Base-by-base conservation (phyloP, 2,329 filamentous ascomycete genomes). In the Neophaeococcomyces aloes region DNA sequence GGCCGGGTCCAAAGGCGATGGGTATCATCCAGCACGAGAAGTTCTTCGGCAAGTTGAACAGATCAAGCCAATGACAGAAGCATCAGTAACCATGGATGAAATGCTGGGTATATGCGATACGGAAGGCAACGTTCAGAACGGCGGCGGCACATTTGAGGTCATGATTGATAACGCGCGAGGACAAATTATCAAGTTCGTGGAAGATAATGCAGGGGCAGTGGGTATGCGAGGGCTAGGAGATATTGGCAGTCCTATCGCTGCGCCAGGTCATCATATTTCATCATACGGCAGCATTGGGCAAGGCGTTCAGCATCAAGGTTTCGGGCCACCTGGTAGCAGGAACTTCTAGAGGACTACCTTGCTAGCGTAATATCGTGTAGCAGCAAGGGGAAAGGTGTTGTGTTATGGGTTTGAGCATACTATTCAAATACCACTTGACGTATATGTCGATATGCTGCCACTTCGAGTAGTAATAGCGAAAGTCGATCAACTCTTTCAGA, bases 61-160 rank as follows among this genome's bases (percentile, higher is more conserved):
- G 43, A 70, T 84, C 23, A 67, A 67, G 27, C 33, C 21, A 19
- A 65, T 74, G n/a, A 70, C 70, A 42, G 75, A 81, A 46, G 63
- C 71, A 19, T 59, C 67, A 55, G 77, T 69, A 61, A 70, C 51
- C 61, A 78, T 69, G 57, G 72, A 70, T 19, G 88, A 95, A 56
- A 72, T 96, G 54, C 71, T 89, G 30, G 79, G 84, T 45, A 81
- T 93, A 46, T 91, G 85, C 61, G 89, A 96, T 56, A 94, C 89
- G 1, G 86, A 94, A 60, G 91, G 91, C 45, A 93, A 83, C 56
- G 60, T 69, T 2, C 78, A 81, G 47, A 96, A 96, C 56, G 91
- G 91, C 35, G 89, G 89, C 34, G 91, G 91, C n/a, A 81, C 75
- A 19, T 93, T 98, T 57, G 78, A 83, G 27, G 72, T 83, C 50